A percentile compares a stretch with the other conserved stretches of the same genome.
Evolutionary conservation across 139 green algal species (phyloP).

Genomic region (Haematococcus lacustris): DNA sequence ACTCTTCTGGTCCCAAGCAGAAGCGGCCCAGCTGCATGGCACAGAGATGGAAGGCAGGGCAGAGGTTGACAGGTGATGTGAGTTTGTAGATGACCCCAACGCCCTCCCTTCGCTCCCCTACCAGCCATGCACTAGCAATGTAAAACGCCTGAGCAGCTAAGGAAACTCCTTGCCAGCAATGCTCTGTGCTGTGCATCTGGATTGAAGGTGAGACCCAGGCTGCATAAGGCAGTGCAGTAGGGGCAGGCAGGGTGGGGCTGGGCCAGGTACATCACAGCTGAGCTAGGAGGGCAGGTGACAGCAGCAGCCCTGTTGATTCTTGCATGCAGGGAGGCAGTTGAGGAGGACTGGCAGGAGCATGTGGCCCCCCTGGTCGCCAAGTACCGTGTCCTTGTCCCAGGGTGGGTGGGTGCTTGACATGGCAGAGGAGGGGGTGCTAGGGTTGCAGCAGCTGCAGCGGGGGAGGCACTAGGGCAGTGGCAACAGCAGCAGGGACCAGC

Average conservation of each 20-base stretch:
- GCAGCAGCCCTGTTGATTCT: background rate
- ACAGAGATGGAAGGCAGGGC: conserved; percentile 40
- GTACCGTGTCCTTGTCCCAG: conserved; percentile 9
- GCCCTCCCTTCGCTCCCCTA: no score
- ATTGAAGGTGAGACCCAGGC: no score
- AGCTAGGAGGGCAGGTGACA: background rate
- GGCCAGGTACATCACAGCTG: background rate
- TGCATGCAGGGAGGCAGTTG: conserved; percentile 5
- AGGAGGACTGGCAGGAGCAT: conserved; percentile 9
- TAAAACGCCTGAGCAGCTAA: no score
- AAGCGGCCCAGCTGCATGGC: conserved; percentile 48
- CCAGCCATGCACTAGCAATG: no score
- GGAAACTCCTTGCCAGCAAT: no score
- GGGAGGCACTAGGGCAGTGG: no score
- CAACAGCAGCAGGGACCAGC: no score
- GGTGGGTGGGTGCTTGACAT: background rate
- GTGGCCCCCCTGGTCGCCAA: conserved; percentile 7
- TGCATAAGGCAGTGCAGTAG: no score
- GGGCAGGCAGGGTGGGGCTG: background rate
- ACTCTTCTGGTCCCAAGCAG: conserved; percentile 55
- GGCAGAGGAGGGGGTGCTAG: no score
- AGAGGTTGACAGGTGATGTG: conserved; percentile 44
- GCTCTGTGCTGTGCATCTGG: no score
- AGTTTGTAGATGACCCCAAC: no score
- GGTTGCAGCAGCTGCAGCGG: no score